phyloP scores from a whole-genome alignment of 441 rosid species.

The Corymbia calophylla region DNA sequence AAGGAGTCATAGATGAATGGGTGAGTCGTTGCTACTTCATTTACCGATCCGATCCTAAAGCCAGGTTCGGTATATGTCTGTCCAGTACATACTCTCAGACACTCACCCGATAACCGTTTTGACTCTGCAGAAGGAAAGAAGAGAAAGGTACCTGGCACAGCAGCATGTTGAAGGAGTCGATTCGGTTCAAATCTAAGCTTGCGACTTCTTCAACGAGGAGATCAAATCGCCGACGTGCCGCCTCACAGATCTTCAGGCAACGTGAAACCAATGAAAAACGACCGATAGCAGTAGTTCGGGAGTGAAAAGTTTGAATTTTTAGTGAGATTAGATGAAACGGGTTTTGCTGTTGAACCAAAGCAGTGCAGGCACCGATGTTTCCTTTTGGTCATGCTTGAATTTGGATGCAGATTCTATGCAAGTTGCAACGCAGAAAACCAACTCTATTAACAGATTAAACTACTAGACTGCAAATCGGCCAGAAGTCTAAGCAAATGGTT shows the following conservation, averaged over 20 bases:
- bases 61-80: background rate
- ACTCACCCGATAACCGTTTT: background rate
- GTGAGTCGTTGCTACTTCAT: slow-evolving; percentile 18
- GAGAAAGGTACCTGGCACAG: slow-evolving; percentile 9
- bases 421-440: background rate
- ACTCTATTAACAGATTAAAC: background rate
- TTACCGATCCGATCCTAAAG: background rate
- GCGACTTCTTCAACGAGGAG: background rate
- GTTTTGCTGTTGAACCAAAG: background rate
- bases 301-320: background rate
- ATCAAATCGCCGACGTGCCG: background rate
- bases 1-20: slow-evolving; percentile 82
- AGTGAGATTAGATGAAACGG: background rate
- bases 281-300: background rate
- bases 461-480: background rate
- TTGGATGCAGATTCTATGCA: background rate
- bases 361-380: background rate
- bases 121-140: slow-evolving; percentile 8
- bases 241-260: background rate
- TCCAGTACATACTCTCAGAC: background rate
- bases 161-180: slow-evolving; percentile 1
- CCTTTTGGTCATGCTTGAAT: background rate
- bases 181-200: background rate
- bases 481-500: background rate
- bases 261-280: background rate